These are phyloP conservation scores for Leccinum subgranulosum DNA, from an alignment of 768 basidiomycete genomes.

Conservation along the genomic window DNA sequence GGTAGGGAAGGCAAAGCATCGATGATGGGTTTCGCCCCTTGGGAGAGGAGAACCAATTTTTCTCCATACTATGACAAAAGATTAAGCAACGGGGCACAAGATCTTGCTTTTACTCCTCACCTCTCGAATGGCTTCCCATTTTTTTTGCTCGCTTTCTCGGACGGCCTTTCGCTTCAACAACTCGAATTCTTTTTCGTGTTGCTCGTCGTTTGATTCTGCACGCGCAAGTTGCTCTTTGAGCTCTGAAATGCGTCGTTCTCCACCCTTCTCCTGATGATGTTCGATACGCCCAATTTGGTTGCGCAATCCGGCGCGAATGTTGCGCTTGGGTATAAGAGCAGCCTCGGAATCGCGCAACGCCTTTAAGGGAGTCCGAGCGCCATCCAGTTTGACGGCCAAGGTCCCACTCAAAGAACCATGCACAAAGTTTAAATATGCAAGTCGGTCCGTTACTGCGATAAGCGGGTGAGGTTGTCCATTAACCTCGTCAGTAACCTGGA, in stretches of 20 bases:
- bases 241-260: conserved; percentile 67
- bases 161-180: conserved; percentile 74
- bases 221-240: conserved; percentile 67
- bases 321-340: conserved; percentile 57
- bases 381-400: conserved; percentile 60
- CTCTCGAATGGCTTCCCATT: conserved; percentile 83
- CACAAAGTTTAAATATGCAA: conserved; percentile 79
- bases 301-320: conserved; percentile 53
- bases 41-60: conserved; percentile 70
- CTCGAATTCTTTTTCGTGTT: conserved; percentile 66
- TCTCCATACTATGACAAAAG: conserved; percentile 62
- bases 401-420: conserved; percentile 63
- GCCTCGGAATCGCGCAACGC: conserved; percentile 69
- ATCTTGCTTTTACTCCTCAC: conserved; percentile 34
- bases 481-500: background rate
- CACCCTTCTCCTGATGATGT: conserved; percentile 59
- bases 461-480: background rate
- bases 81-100: background rate
- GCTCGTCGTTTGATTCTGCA: conserved; percentile 59
- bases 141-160: conserved; percentile 67
- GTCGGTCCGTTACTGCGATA: conserved; percentile 67
- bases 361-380: conserved; percentile 66
- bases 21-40: conserved; percentile 64
- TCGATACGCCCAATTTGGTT: conserved; percentile 64
- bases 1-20: conserved; percentile 65